Evolutionary conservation across 148 eudicot species (phyloP).

Genomic region (Persicaria maculosa): DNA sequence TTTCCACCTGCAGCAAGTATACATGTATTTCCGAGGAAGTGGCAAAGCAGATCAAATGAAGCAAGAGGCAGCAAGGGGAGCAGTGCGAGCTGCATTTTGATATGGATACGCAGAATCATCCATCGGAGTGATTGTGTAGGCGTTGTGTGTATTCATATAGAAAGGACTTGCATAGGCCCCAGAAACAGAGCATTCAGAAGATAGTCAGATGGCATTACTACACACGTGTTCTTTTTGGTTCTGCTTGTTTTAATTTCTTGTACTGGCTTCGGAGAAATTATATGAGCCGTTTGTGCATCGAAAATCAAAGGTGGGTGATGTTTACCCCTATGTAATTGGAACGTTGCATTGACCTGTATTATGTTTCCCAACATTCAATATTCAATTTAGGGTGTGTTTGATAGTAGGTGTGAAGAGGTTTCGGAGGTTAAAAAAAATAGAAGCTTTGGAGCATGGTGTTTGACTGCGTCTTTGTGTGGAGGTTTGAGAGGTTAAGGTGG

Average conservation of each 20-base stretch:
- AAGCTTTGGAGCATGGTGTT: too few relatives aligned
- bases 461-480: too few relatives aligned
- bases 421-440: too few relatives aligned
- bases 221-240: slow-evolving; percentile 1
- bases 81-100: slow-evolving; percentile 11
- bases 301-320: background rate
- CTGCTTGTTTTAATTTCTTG: slow-evolving; percentile 1
- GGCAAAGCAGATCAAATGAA: slow-evolving; percentile 22
- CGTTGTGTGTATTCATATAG: background rate
- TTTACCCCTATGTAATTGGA: background rate
- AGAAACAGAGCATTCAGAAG: background rate
- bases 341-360: background rate
- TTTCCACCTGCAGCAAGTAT: slow-evolving; percentile 22
- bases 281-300: background rate
- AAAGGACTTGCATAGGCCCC: background rate
- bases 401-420: too few relatives aligned
- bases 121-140: background rate
- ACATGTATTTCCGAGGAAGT: slow-evolving; percentile 25
- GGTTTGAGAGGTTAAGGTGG: too few relatives aligned
- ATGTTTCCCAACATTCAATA: too few relatives aligned
- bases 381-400: too few relatives aligned
- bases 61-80: slow-evolving; percentile 19
- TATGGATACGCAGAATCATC: background rate
- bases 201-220: background rate
- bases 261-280: slow-evolving; percentile 1